Conservation (phyloP, 208 protist species). For the Porcisia hertigi region DNA sequence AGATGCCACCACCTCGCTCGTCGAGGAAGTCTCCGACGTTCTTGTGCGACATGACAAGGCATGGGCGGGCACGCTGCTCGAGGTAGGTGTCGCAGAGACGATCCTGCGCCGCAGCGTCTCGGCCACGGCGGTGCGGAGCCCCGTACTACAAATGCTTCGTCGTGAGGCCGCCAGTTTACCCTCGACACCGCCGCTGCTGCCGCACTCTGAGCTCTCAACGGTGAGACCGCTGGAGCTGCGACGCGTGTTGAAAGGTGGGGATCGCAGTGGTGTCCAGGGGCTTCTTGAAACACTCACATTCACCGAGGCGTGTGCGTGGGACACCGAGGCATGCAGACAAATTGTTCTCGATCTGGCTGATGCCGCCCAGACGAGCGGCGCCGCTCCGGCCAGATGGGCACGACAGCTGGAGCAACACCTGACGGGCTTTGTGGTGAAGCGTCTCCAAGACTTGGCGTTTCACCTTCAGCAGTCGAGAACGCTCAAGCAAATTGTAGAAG, state of each 20-base stretch:
- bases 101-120: slow-evolving; percentile 22
- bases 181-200: slow-evolving; percentile 27
- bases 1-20: slow-evolving; percentile 26
- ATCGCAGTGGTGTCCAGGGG: slow-evolving; percentile 13
- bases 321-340: slow-evolving; percentile 13
- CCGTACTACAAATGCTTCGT: slow-evolving; percentile 28
- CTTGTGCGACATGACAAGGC: slow-evolving; percentile 44
- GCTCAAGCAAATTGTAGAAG: slow-evolving; percentile 25
- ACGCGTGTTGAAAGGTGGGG: slow-evolving; percentile 17
- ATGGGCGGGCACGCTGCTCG: slow-evolving; percentile 58
- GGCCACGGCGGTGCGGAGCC: slow-evolving; percentile 20
- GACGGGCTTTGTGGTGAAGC: slow-evolving; percentile 14
- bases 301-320: background rate
- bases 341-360: background rate
- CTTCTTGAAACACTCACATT: slow-evolving; percentile 12
- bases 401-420: slow-evolving; percentile 21
- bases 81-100: slow-evolving; percentile 58
- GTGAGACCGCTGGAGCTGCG: slow-evolving; percentile 20
- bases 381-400: slow-evolving; percentile 1
- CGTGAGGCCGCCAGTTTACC: slow-evolving; percentile 19
- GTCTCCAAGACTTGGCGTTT: slow-evolving; percentile 22
- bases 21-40: slow-evolving; percentile 41
- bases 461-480: slow-evolving; percentile 11
- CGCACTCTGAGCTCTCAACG: background rate
- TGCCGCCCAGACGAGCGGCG: background rate